A percentile compares a stretch with the other conserved stretches of the same genome.
Evolutionary conservation across 331 rosid species (phyloP).

Genomic region (Prunus yedoensis): DNA sequence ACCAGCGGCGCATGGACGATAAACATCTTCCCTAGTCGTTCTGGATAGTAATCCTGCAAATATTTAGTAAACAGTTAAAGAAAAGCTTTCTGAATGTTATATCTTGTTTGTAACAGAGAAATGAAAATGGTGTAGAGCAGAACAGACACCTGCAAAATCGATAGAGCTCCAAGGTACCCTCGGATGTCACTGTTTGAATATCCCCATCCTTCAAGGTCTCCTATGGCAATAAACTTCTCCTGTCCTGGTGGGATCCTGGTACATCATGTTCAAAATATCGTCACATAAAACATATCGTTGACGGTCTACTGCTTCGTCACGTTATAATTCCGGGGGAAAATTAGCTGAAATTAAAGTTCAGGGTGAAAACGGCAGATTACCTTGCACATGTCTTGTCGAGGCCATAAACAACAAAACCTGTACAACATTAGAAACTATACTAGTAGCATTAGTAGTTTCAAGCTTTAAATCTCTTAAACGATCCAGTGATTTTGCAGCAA

Average conservation of each 20-base stretch:
- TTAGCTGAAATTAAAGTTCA: no score
- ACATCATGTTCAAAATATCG: slow-evolving; percentile 11
- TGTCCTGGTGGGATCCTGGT: slow-evolving; percentile 38
- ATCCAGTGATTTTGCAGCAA: not conserved
- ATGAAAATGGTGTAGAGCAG: not conserved
- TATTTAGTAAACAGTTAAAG: not conserved
- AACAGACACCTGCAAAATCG: slow-evolving; percentile 39
- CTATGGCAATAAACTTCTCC: slow-evolving; percentile 66
- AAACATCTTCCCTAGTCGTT: slow-evolving; percentile 57
- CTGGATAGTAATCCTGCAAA: slow-evolving; percentile 65
- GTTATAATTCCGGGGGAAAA: not conserved
- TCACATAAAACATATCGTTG: not conserved
- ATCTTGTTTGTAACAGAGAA: not conserved
- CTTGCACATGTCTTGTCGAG: slow-evolving; percentile 55
- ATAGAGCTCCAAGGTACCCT: slow-evolving; percentile 56
- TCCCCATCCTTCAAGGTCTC: slow-evolving; percentile 72
- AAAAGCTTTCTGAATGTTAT: not conserved
- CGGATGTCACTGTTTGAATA: slow-evolving; percentile 63
- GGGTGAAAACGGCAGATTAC: slow-evolving; percentile 16
- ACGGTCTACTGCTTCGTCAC: not conserved
- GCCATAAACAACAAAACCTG: slow-evolving; percentile 54
- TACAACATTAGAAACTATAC: not conserved
- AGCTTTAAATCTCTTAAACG: not conserved
- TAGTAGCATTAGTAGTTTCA: not conserved
- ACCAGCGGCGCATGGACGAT: slow-evolving; percentile 51